These are phyloP conservation scores for Mallotus japonicus DNA, from an alignment of 441 rosid genomes.

Conservation along the genomic window DNA sequence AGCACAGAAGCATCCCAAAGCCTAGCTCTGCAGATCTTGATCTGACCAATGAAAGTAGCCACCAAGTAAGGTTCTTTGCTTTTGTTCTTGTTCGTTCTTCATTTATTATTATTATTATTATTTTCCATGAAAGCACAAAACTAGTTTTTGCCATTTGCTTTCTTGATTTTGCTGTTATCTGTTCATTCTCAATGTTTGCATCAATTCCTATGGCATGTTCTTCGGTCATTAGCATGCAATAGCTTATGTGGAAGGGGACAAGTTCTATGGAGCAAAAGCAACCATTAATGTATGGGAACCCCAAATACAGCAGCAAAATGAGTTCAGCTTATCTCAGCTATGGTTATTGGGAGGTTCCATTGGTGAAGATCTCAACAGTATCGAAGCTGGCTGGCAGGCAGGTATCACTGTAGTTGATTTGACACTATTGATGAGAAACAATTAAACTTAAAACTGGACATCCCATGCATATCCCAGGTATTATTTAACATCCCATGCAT, in stretches of 20 bases:
- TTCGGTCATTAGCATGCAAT: conserved; percentile 70
- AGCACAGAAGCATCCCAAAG: conserved; percentile 63
- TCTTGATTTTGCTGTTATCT: no score
- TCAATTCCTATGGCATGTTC: neutral
- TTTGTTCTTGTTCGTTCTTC: neutral
- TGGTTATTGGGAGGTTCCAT: conserved; percentile 98
- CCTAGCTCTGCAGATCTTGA: conserved; percentile 91
- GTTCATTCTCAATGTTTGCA: no score
- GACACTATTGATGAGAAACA: conserved; percentile 1
- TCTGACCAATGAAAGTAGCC: conserved; percentile 78
- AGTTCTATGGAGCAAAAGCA: conserved; percentile 91
- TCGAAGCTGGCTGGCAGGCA: conserved; percentile 97
- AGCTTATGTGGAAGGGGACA: conserved; percentile 93
- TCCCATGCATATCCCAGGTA: neutral
- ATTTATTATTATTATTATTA: no score
- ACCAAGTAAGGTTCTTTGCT: conserved; percentile 51
- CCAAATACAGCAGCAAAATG: conserved; percentile 84
- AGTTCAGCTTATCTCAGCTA: conserved; percentile 94
- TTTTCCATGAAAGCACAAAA: neutral
- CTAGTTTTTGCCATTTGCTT: conserved; percentile 6
- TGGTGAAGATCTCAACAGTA: conserved; percentile 98
- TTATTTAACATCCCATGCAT: no score
- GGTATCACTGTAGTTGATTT: conserved; percentile 38
- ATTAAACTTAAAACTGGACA: conserved; percentile 1
- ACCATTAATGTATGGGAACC: conserved; percentile 99